These are phyloP conservation scores for Bothriochloa decipiens DNA, from an alignment of 176 grass and related monocot genomes.

Conservation along the genomic window DNA sequence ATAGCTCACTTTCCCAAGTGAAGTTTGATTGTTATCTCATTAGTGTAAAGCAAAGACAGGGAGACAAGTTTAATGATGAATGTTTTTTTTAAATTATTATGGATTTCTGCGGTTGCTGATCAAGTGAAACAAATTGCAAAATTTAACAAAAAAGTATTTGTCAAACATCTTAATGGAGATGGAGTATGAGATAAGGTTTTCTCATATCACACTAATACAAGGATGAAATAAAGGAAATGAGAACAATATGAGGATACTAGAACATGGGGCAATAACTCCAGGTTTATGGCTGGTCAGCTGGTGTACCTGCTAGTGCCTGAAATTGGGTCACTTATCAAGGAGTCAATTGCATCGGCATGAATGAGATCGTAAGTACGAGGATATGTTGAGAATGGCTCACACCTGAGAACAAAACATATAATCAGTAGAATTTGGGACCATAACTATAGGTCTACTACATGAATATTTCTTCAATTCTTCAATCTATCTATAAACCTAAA, in stretches of 20 bases:
- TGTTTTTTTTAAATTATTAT: not conserved
- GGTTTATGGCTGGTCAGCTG: conserved; percentile 5
- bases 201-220: not conserved
- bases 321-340: conserved; percentile 59
- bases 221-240: not conserved
- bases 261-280: not conserved
- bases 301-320: conserved; percentile 72
- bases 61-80: not conserved
- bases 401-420: conserved; percentile 60
- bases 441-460: conserved; percentile 16
- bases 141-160: not conserved
- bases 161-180: conserved; percentile 7
- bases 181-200: not conserved
- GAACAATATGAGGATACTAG: not conserved
- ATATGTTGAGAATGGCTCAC: conserved; percentile 95
- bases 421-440: conserved; percentile 5
- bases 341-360: conserved; percentile 82
- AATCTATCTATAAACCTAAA: not conserved
- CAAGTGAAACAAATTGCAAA: not conserved
- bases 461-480: conserved; percentile 1
- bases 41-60: not conserved
- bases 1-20: not conserved
- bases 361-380: conserved; percentile 92
- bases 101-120: not conserved
- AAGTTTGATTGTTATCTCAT: not conserved